Evolutionary conservation across 2,329 filamentous ascomycete genomes (phyloP).

Genomic region (Alternaria brassicicola): DNA sequence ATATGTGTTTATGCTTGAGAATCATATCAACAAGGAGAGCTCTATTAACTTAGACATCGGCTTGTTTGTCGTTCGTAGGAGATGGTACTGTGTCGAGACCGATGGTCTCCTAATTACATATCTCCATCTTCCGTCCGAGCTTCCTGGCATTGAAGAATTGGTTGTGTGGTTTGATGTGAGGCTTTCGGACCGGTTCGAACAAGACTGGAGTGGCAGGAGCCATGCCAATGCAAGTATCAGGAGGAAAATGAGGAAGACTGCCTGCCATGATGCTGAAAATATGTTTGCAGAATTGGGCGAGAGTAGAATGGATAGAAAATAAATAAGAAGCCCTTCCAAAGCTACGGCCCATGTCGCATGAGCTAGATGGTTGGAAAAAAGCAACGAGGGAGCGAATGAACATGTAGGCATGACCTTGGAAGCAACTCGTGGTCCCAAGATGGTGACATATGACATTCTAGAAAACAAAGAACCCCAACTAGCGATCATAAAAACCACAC

Average conservation of each 20-base stretch:
- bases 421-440: background rate
- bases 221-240: background rate
- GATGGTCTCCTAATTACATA: background rate
- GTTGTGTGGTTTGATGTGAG: background rate
- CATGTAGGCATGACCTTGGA: background rate
- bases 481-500: background rate
- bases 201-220: background rate
- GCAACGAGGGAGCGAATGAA: background rate
- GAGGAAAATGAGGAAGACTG: too few species aligned
- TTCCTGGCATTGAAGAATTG: background rate
- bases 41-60: background rate
- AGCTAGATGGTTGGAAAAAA: background rate
- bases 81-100: background rate
- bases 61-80: background rate
- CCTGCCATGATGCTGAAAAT: too few species aligned
- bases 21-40: background rate
- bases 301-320: too few species aligned
- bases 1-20: background rate
- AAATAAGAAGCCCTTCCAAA: background rate
- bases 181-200: background rate
- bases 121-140: background rate
- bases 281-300: too few species aligned
- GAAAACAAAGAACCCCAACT: background rate
- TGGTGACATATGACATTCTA: background rate
- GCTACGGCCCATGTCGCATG: background rate